Base-by-base conservation (phyloP, 805 yeast species). In the Henningerozyma blattae region DNA sequence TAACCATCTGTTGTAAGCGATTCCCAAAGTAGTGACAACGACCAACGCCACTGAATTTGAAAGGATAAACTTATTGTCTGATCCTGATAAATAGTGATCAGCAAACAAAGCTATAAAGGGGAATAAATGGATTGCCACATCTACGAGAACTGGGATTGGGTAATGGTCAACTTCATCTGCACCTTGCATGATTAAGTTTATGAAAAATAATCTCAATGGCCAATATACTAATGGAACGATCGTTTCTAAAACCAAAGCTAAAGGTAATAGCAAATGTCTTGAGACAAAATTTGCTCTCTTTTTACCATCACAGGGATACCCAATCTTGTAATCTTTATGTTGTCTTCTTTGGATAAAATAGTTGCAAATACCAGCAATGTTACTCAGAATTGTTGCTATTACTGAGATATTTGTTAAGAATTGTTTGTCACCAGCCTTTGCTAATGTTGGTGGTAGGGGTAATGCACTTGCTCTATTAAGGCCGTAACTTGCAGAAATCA, bases 391-490 rank as follows among this genome's bases (percentile, higher is more conserved):
- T 2, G 81, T 67, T 14, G 67, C 47, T 2, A 56, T 46, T 22
- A 77, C 62, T 7, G 79, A 68, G n/a, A 78, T 46, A 48, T 77
- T 79, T 4, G 91, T 81, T 33, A 80, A 60, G 49, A 81, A 81
- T 48, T 81, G 89, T 56, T 67, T 68, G 37, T 72, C 80, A 2
- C 89, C 89, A 1, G 76, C 89, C 16, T 57, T 52, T 2, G 47
- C 59, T 18, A 79, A 53, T 25, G 55, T 59, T 1, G 55, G 59
- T 1, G 86, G 85, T 18, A 80, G 54, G 12, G 47, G 29, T 10
- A 58, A 38, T 12, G 30, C 18, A 4, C 54, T 36, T 22, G 56
- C 53, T n/a, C 35, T 31, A 33, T 39, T 40, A n/a, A 54, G 33
- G 8, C 61, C 62, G 42, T 49, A 53, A 3, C 45, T 32, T 12